These are phyloP conservation scores for Tetrapisispora iriomotensis DNA, from an alignment of 805 yeast species.

Conservation along the genomic window DNA sequence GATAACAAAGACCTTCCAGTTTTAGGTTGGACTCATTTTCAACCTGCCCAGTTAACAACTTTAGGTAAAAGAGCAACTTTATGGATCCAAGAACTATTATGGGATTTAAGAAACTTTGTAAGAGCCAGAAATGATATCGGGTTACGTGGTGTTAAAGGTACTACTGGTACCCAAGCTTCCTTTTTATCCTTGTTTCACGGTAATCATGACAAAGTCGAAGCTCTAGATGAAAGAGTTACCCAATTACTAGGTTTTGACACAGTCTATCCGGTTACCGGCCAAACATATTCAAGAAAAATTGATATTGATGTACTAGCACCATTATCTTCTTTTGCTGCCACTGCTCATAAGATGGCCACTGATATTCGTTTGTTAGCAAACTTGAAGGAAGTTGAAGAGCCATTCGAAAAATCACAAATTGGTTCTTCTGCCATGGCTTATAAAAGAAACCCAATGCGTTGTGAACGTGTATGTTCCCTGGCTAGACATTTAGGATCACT, in stretches of 20 bases:
- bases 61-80: slow-evolving; percentile 96
- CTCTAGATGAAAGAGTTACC: slow-evolving; percentile 81
- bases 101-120: slow-evolving; percentile 93
- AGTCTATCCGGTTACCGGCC: slow-evolving; percentile 97
- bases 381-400: slow-evolving; percentile 95
- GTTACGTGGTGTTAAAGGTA: slow-evolving; percentile 96
- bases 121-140: slow-evolving; percentile 97
- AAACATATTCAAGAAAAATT: slow-evolving; percentile 97
- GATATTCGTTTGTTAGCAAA: slow-evolving; percentile 93
- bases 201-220: slow-evolving; percentile 92
- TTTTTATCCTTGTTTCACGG: slow-evolving; percentile 93
- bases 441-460: slow-evolving; percentile 99
- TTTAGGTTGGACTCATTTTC: slow-evolving; percentile 98
- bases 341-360: slow-evolving; percentile 96
- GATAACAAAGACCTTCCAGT: slow-evolving; percentile 93
- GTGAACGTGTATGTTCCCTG: slow-evolving; percentile 97
- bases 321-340: slow-evolving; percentile 86
- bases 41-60: slow-evolving; percentile 97
- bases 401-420: slow-evolving; percentile 96
- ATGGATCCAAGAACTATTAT: slow-evolving; percentile 94
- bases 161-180: slow-evolving; percentile 98
- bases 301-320: slow-evolving; percentile 92
- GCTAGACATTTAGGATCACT: slow-evolving; percentile 91
- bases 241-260: slow-evolving; percentile 87
- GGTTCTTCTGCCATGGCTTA: slow-evolving; percentile 99